These are phyloP conservation scores for Paraurostyla sp. DNA, from an alignment of 73 alveolate species.

Conservation along the genomic window DNA sequence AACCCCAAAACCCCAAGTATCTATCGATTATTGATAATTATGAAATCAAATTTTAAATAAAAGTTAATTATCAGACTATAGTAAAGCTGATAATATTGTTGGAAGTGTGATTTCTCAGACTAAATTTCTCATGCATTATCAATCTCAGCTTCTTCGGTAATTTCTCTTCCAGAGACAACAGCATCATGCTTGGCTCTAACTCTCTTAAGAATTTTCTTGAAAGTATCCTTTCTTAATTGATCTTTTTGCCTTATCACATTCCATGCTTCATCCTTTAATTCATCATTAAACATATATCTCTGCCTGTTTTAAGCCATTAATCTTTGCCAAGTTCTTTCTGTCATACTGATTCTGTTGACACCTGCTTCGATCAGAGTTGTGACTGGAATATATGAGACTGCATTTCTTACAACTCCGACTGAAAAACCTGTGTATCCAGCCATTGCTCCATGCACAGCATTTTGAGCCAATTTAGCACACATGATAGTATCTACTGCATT, in stretches of 20 bases:
- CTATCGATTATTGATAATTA: no score
- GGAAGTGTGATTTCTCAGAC: no score
- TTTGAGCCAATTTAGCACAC: conserved; percentile 97
- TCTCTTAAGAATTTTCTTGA: neutral
- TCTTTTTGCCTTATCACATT: neutral
- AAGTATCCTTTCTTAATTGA: neutral
- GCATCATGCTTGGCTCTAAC: conserved; percentile 40
- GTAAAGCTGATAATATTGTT: no score
- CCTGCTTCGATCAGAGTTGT: conserved; percentile 51
- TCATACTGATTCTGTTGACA: conserved; percentile 16
- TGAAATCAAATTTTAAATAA: no score
- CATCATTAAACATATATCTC: conserved; percentile 47
- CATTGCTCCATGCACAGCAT: conserved; percentile 97
- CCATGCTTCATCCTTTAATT: conserved; percentile 24
- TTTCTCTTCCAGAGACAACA: neutral
- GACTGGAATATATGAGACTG: conserved; percentile 83
- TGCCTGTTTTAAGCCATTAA: conserved; percentile 55
- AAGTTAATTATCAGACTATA: no score
- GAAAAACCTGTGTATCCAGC: conserved; percentile 92
- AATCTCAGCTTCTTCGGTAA: conserved; percentile 16
- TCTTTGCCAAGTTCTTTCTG: conserved; percentile 46
- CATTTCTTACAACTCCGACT: conserved; percentile 90
- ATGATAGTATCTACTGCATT: conserved; percentile 97
- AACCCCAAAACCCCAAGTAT: no score
- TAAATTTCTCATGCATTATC: conserved; percentile 54